A percentile compares a stretch with the other conserved stretches of the same genome.
Conservation (phyloP, 164 flowering plant genomes). For the Chimonanthus salicifolius region DNA sequence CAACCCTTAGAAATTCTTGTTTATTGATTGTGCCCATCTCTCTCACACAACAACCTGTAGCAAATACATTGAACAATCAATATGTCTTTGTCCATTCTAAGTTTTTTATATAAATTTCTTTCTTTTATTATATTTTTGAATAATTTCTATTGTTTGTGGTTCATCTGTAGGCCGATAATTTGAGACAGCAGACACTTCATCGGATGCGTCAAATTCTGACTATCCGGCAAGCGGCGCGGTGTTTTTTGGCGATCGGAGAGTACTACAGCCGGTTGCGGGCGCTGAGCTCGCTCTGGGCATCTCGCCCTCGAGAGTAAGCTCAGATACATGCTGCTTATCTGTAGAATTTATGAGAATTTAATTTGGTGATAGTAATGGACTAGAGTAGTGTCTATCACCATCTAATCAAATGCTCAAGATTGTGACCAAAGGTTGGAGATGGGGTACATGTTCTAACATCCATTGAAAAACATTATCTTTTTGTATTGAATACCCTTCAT, state of each 20-base stretch:
- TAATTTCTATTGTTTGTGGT: neutral
- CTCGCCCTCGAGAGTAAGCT: conserved; percentile 91
- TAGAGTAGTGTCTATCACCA: no score
- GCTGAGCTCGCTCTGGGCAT: conserved; percentile 87
- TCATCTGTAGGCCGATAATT: conserved; percentile 72
- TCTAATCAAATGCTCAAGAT: no score
- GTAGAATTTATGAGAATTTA: neutral
- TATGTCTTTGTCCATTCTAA: conserved; percentile 6
- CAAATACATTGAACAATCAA: conserved; percentile 7
- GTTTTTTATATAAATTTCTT: neutral
- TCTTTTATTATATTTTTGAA: neutral
- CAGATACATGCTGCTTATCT: no score
- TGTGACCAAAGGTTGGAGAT: no score
- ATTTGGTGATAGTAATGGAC: no score
- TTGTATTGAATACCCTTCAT: no score
- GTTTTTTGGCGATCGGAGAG: conserved; percentile 85
- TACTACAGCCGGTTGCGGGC: conserved; percentile 83
- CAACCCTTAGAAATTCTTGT: conserved; percentile 21
- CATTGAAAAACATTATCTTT: no score
- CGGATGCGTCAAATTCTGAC: conserved; percentile 74
- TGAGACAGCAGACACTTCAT: conserved; percentile 94
- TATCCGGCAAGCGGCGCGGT: conserved; percentile 78
- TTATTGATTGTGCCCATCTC: conserved; percentile 16
- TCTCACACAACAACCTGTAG: conserved; percentile 1
- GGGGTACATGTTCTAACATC: no score